Base-by-base conservation (phyloP, 257 asterid genomes). In the Lycium barbarum region DNA sequence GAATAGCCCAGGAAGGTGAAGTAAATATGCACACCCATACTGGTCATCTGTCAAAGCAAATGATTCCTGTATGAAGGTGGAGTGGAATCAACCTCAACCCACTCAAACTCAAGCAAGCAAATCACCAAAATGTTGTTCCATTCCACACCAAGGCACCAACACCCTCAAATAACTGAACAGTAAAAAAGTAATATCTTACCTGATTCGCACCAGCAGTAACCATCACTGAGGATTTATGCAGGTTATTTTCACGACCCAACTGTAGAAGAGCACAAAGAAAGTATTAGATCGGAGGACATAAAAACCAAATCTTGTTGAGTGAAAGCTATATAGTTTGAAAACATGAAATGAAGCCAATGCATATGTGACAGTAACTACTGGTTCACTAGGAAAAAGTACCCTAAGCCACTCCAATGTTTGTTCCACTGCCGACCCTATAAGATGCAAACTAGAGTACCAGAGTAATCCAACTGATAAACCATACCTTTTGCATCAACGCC, bases 141-240 rank as follows among this genome's bases (percentile, higher is more conserved):
- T 9, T 45, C 58, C 11, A 72, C 36, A n/a, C 57, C 38, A 6
- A 17, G 35, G 58, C n/a, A 55, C 43, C 51, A 38, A 20, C 35
- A 59, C 38, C 67, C 12, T 35, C 9, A 47, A 40, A 20, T 12
- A 35, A 58, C 35, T n/a, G 63, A 47, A 12, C 6, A 83, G n/a
- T 38, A 47, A 15, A 47, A 49, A 74, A 70, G 74, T 20, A 62
- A 47, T 9, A 20, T 43, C 87, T 63, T 85, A 95, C 98, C 99
- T 97, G 99, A 91, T 97, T 97, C 62, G 99, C 99, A 53, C 99
- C 99, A 55, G 99, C 98, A 85, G 99, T 97, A 85, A 97, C 99
- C 99, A 97, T 97, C 85, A 97, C 99, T 0, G 98, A 93, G 83
- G 98, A 95, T 83, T 95, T 95, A 63, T 86, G 85, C 65, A 96